Conservation (phyloP, 108 stramenopile species). For the Cyclotella atomus region DNA sequence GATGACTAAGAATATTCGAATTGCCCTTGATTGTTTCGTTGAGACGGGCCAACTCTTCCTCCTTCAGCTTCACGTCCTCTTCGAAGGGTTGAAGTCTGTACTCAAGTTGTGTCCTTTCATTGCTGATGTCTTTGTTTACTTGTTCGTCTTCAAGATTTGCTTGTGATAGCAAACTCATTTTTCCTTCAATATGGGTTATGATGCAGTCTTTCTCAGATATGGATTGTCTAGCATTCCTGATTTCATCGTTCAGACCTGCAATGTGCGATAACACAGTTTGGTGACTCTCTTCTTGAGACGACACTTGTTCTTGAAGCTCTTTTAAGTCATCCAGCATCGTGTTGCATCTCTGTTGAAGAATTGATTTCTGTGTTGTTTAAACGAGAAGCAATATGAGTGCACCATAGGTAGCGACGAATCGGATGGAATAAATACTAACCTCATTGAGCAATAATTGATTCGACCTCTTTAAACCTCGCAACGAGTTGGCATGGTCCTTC, state of each 20-base stretch:
- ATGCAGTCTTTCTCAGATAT: background rate
- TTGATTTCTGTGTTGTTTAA: background rate
- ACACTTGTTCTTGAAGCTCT: constrained; percentile 1
- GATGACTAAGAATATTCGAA: background rate
- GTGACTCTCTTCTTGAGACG: background rate
- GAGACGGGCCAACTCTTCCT: background rate
- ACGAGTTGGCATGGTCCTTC: background rate
- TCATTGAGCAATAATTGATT: constrained; percentile 1
- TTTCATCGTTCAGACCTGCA: background rate
- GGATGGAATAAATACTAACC: background rate
- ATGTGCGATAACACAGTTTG: background rate
- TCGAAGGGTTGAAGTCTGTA: background rate
- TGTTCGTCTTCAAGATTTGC: constrained; percentile 10
- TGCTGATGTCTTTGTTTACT: background rate
- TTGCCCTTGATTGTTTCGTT: background rate
- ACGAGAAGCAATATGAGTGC: background rate
- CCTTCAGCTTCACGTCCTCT: background rate
- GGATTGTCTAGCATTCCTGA: background rate
- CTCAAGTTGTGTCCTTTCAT: background rate
- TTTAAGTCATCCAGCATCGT: background rate
- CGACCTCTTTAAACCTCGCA: background rate
- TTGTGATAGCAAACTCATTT: background rate
- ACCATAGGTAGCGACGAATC: background rate
- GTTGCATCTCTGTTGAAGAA: background rate
- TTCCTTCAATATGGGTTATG: background rate